These are phyloP conservation scores for Tulasnella sp. DNA, from an alignment of 768 basidiomycete genomes.

Conservation along the genomic window DNA sequence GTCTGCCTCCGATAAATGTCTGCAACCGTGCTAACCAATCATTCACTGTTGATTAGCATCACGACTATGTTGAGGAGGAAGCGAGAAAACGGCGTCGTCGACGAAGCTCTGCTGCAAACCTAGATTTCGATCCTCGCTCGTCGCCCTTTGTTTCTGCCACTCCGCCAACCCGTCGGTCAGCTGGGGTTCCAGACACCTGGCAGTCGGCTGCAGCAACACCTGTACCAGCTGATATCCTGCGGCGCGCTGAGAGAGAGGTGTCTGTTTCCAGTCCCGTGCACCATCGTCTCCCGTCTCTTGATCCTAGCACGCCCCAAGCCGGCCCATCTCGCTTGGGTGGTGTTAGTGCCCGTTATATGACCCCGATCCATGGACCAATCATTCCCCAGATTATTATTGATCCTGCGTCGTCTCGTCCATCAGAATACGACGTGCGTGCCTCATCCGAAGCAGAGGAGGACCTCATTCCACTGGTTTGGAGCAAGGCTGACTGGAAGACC, in stretches of 20 bases:
- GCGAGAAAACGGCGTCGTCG: conserved; percentile 29
- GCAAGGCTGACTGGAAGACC: conserved; percentile 67
- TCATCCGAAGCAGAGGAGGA: conserved; percentile 6
- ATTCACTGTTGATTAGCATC: conserved; percentile 38
- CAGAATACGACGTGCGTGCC: background rate
- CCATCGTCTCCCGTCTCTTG: too few relatives aligned
- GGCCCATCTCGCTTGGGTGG: too few relatives aligned
- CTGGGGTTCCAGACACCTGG: too few relatives aligned
- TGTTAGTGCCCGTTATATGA: background rate
- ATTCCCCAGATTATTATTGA: conserved; percentile 16
- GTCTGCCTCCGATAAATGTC: background rate
- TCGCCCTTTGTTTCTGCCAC: too few relatives aligned
- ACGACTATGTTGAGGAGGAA: conserved; percentile 73
- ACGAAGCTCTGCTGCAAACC: conserved; percentile 25
- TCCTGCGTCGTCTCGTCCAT: conserved; percentile 12
- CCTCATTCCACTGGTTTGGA: conserved; percentile 37
- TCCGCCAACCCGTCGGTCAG: too few relatives aligned
- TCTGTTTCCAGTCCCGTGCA: too few relatives aligned
- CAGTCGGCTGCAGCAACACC: too few relatives aligned
- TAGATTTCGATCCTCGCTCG: conserved; percentile 18
- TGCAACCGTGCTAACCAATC: background rate
- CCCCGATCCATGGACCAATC: background rate
- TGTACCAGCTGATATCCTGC: too few relatives aligned
- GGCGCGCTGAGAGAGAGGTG: too few relatives aligned
- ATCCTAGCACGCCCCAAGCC: too few relatives aligned